phyloP scores from a whole-genome alignment of 75 land plant genomes.

The Picea sitchensis region DNA sequence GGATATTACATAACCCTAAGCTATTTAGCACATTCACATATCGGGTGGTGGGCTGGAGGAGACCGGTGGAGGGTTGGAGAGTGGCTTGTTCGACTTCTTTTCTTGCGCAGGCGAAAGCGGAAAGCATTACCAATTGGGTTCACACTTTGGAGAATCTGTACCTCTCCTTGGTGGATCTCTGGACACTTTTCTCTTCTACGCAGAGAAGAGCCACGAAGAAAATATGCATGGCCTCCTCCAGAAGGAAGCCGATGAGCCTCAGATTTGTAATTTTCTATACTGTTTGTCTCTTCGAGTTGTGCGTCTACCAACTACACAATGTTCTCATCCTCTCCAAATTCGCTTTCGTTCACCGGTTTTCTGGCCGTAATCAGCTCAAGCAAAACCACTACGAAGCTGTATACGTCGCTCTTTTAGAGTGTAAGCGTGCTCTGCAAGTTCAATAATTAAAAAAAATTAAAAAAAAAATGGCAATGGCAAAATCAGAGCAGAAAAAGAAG shows the following conservation, averaged over 20 bases:
- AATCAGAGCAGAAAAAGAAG: no score
- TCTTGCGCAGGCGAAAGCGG: not conserved
- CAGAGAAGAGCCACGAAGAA: slow-evolving; percentile 44
- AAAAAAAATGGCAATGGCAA: no score
- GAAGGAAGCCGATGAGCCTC: not conserved
- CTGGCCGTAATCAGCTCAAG: no score
- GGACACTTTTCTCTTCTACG: slow-evolving; percentile 26
- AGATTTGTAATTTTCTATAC: not conserved
- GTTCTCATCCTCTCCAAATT: no score
- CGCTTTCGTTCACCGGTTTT: no score
- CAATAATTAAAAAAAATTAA: no score
- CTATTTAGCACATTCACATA: no score
- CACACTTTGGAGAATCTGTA: slow-evolving; percentile 14
- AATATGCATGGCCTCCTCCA: slow-evolving; percentile 35
- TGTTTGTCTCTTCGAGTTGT: not conserved
- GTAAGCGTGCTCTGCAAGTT: no score
- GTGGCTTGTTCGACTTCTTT: not conserved
- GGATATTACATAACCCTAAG: no score
- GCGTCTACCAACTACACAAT: slow-evolving; percentile 41
- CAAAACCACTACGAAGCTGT: no score
- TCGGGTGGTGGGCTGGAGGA: no score
- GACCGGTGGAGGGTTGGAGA: not conserved
- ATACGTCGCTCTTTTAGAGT: no score
- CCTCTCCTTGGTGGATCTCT: slow-evolving; percentile 48
- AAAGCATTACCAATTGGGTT: not conserved